Percentiles rank a stretch among this genome's conserved stretches.
Evolutionary conservation across 257 asterid genomes (phyloP).

Genomic region (Verbena officinalis): DNA sequence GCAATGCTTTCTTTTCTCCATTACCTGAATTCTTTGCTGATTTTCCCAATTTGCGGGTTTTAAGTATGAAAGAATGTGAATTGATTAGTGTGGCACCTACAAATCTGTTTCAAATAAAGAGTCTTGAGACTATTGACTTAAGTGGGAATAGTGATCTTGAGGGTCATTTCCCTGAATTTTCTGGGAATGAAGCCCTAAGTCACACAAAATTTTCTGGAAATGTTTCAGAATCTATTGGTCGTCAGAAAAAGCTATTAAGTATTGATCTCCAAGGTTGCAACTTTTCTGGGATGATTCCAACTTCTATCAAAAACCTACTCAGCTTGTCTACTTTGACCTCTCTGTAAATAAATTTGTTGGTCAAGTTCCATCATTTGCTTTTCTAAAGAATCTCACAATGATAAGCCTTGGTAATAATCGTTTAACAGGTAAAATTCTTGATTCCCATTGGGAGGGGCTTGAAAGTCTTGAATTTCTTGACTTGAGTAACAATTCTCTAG

Average conservation of each 20-base stretch:
- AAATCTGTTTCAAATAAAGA: constrained; percentile 46
- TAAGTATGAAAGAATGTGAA: constrained; percentile 36
- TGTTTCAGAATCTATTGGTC: constrained; percentile 54
- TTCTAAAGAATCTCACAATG: constrained; percentile 36
- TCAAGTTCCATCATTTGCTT: constrained; percentile 51
- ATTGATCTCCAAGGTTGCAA: constrained; percentile 40
- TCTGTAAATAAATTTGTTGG: constrained; percentile 43
- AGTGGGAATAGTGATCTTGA: constrained; percentile 42
- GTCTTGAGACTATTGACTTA: constrained; percentile 45
- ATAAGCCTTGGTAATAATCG: constrained; percentile 32
- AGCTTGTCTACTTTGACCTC: constrained; percentile 45
- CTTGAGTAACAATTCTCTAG: constrained; percentile 43
- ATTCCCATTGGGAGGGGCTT: constrained; percentile 45
- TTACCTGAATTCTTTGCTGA: constrained; percentile 46
- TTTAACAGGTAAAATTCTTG: constrained; percentile 43
- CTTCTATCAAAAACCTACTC: constrained; percentile 42
- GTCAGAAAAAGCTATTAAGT: constrained; percentile 40
- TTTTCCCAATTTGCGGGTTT: constrained; percentile 41
- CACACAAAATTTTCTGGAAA: constrained; percentile 49
- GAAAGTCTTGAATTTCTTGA: constrained; percentile 39
- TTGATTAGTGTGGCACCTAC: constrained; percentile 46
- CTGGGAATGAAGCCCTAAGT: constrained; percentile 41
- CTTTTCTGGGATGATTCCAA: constrained; percentile 58
- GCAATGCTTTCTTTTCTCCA: constrained; percentile 40
- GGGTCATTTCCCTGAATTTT: constrained; percentile 63